phyloP scores from a whole-genome alignment of 2,329 filamentous ascomycete genomes.

The Hypoxylon sp. region DNA sequence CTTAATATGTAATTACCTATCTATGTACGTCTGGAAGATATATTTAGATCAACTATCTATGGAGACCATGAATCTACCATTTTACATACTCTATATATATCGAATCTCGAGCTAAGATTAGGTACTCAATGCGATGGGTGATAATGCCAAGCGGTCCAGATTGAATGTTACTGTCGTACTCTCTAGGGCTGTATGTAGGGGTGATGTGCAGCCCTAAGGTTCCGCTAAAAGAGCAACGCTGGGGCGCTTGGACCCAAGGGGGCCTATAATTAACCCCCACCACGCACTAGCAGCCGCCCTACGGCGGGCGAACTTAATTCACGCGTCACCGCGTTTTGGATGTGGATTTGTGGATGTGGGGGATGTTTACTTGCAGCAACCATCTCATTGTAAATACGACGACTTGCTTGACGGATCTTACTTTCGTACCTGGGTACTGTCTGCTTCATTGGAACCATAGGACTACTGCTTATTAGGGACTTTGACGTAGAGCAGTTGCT shows the following conservation, averaged over 20 bases:
- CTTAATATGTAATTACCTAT: background rate
- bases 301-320: constrained; percentile 17
- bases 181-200: constrained; percentile 6
- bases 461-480: background rate
- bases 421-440: background rate
- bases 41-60: background rate
- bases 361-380: background rate
- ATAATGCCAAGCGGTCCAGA: constrained; percentile 25
- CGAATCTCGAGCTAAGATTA: too few relatives aligned
- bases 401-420: background rate
- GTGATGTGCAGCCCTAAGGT: constrained; percentile 25
- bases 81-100: too few relatives aligned
- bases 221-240: constrained; percentile 32
- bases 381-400: background rate
- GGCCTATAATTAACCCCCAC: background rate
- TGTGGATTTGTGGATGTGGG: constrained; percentile 6
- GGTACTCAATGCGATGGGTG: constrained; percentile 13
- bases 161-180: constrained; percentile 36
- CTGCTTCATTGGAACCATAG: background rate
- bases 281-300: constrained; percentile 20
- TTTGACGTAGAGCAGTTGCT: background rate
- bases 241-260: constrained; percentile 26
- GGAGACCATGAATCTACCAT: background rate
- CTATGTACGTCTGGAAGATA: background rate
- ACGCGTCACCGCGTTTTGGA: constrained; percentile 27